Percentiles rank a stretch among this genome's conserved stretches.
Conservation (phyloP, 805 yeast genomes). For the Candida sonorensis region DNA sequence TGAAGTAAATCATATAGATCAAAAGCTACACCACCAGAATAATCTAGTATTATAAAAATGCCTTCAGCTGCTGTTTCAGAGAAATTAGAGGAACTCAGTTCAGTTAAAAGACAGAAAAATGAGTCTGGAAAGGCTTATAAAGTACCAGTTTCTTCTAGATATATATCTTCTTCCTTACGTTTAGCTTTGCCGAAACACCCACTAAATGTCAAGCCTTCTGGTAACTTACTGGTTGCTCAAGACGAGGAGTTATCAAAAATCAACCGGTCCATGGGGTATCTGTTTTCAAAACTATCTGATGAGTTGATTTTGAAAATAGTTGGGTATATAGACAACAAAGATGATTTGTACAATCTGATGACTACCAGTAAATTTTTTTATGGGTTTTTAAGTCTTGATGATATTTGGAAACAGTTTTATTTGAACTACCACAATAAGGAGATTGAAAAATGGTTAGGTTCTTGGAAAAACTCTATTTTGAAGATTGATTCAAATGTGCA, state of each 20-base stretch:
- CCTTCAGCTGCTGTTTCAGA: no score
- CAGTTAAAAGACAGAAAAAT: neutral
- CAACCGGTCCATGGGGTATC: constrained; percentile 42
- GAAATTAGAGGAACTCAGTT: no score
- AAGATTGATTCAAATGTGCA: constrained; percentile 30
- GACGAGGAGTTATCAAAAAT: constrained; percentile 15
- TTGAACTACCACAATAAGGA: constrained; percentile 19
- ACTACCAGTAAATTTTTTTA: constrained; percentile 60
- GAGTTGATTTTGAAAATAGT: constrained; percentile 53
- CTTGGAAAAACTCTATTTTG: constrained; percentile 68
- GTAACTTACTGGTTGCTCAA: constrained; percentile 38
- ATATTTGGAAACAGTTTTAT: constrained; percentile 68
- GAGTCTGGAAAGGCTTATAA: neutral
- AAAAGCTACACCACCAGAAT: no score
- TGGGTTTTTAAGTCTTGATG: constrained; percentile 72
- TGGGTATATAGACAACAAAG: constrained; percentile 37
- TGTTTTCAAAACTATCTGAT: constrained; percentile 47
- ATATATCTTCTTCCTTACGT: constrained; percentile 15
- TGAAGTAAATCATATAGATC: no score
- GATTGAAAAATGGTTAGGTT: constrained; percentile 54
- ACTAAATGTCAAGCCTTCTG: constrained; percentile 67
- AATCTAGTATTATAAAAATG: no score
- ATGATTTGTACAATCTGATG: constrained; percentile 45
- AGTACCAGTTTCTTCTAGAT: constrained; percentile 4
- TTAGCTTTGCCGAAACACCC: constrained; percentile 48